Evolutionary conservation across 148 eudicot species (phyloP).

Genomic region (Limonium bicolor): DNA sequence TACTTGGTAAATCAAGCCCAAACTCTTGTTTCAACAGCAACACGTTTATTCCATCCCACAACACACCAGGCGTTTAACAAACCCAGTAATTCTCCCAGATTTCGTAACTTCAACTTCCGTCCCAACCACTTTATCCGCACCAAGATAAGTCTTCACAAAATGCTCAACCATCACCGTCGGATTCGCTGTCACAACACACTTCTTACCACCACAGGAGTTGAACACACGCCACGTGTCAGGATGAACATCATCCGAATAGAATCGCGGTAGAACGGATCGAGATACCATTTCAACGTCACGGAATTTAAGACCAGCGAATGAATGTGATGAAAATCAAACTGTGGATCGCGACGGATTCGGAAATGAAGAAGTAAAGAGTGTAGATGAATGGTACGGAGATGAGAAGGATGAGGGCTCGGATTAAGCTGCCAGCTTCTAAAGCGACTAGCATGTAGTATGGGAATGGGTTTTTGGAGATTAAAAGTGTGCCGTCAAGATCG

Average conservation of each 20-base stretch:
- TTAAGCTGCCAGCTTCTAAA: conserved; percentile 58
- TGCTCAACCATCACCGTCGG: conserved; percentile 68
- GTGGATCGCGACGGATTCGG: conserved; percentile 34
- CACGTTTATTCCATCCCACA: conserved; percentile 34
- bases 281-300: conserved; percentile 54
- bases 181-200: conserved; percentile 39
- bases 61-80: conserved; percentile 51
- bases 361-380: conserved; percentile 24
- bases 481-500: conserved; percentile 67
- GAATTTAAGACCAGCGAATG: conserved; percentile 43
- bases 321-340: conserved; percentile 38
- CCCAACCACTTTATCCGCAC: conserved; percentile 60
- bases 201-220: conserved; percentile 46
- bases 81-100: conserved; percentile 46
- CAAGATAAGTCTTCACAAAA: conserved; percentile 42
- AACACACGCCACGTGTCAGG: conserved; percentile 57
- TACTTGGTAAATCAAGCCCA: conserved; percentile 28
- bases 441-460: conserved; percentile 64
- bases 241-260: conserved; percentile 49
- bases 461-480: conserved; percentile 37
- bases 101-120: conserved; percentile 45
- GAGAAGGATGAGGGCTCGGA: conserved; percentile 40
- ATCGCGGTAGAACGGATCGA: conserved; percentile 46
- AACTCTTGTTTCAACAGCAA: conserved; percentile 33
- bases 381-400: conserved; percentile 32